Evolutionary conservation across 495 filamentous ascomycete genomes (phyloP), one percentile per base, ranked within the genome.

Genomic region (Xylaria acuta): DNA sequence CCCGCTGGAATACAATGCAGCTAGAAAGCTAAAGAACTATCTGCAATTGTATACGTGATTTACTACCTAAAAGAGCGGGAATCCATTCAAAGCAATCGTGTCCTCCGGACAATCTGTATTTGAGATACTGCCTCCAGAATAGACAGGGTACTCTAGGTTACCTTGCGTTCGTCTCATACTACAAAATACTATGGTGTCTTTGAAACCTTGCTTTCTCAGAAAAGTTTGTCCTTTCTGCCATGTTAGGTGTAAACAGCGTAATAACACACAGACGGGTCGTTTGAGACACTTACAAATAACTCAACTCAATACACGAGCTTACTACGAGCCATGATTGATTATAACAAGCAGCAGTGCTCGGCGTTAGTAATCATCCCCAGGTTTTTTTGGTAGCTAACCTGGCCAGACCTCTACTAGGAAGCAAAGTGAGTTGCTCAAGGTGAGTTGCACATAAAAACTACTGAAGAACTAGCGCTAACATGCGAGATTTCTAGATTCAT

Each of bases 321-420:
- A 30, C 20, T 38, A 20, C 4, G 27, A 5, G 8, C 38, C 27
- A 64, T 9, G 20, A 49, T 47, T 30, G 22, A 47, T 12, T 40
- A 47, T 47, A 64, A 47, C 62, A 27, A 64, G 27, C 7, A 64
- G 12, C n/a, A 34, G 38, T 38, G 60, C 60, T 63, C 38, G 4
- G 34, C 12, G 60, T 63, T 63, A 40, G 60, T 63, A 36, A 63
- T 63, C 60, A 16, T 22, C 22, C n/a, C n/a, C n/a, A 27, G 38
- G 25, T 6, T 5, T 60, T 34, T 34, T 20, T n/a, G n/a, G 32
- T 20, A 25, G 11, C 34, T 43, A 27, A 43, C 38, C 12, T 43
- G 36, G 14, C 22, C 5, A 18, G 12, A 49, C 18, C 27, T 27
- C 3, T 34, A 32, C 36, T 14, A 8, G 25, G 25, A 34, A 47